phyloP scores from a whole-genome alignment of 2,329 filamentous ascomycete genomes.

The Acrocalymma vagum region DNA sequence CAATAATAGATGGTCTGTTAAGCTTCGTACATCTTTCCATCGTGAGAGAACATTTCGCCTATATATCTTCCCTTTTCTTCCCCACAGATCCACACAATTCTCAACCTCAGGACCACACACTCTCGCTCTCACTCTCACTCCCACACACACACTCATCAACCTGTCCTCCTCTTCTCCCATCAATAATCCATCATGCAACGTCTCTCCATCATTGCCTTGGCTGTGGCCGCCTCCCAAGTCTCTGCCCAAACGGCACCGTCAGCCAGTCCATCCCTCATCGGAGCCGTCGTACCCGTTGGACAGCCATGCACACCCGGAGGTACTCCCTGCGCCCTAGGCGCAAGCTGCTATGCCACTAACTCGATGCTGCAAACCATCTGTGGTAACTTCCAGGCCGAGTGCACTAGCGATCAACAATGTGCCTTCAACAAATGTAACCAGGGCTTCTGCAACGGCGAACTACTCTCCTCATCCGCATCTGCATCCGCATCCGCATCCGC shows the following conservation, averaged over 20 bases:
- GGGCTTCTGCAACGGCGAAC: constrained; percentile 26
- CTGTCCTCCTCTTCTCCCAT: too few species aligned
- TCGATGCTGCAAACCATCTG: constrained; percentile 17
- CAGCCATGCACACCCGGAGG: constrained; percentile 16
- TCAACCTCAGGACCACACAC: too few species aligned
- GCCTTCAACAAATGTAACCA: constrained; percentile 29
- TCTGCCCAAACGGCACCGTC: constrained; percentile 4
- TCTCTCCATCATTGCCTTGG: constrained; percentile 20
- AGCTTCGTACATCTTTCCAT: too few species aligned
- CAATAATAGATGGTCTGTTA: too few species aligned
- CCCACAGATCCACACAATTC: too few species aligned
- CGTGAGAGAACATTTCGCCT: too few species aligned
- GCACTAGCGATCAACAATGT: constrained; percentile 25
- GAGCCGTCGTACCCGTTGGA: constrained; percentile 18
- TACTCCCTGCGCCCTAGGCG: constrained; percentile 21
- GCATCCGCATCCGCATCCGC: constrained; percentile 16
- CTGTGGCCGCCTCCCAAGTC: constrained; percentile 17
- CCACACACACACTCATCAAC: too few species aligned
- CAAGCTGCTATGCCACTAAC: constrained; percentile 25
- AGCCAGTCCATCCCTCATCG: constrained; percentile 8
- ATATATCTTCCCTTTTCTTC: too few species aligned
- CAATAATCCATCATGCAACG: too few species aligned
- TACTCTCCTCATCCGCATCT: constrained; percentile 10
- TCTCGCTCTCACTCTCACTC: too few species aligned
- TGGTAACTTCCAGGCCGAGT: constrained; percentile 29